Conservation (phyloP, 23 red algal species). For the Gracilaria domingensis region DNA sequence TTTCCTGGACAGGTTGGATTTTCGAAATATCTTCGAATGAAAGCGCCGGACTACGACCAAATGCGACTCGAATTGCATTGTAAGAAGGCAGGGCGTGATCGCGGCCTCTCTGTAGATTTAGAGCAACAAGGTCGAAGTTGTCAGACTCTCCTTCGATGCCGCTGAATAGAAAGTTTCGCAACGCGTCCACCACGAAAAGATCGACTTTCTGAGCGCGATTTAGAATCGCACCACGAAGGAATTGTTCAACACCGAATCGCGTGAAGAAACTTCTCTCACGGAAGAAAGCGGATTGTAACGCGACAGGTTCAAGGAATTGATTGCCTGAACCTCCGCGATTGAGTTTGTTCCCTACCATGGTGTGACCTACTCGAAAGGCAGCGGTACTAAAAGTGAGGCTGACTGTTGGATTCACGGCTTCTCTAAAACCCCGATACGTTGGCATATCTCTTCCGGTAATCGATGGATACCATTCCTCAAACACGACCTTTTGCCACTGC, state of each 20-base stretch:
- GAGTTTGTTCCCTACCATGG: conserved; percentile 52
- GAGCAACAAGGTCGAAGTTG: conserved; percentile 58
- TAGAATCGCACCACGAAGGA: conserved; percentile 40
- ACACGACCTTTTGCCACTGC: conserved; percentile 70
- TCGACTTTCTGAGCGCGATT: conserved; percentile 57
- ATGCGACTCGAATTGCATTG: conserved; percentile 21
- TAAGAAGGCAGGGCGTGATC: conserved; percentile 63
- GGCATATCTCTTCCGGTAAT: conserved; percentile 44
- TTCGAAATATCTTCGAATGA: conserved; percentile 27
- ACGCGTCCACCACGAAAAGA: conserved; percentile 26
- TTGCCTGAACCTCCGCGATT: conserved; percentile 20
- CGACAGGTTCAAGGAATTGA: conserved; percentile 16
- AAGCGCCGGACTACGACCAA: not conserved
- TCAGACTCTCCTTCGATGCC: conserved; percentile 29
- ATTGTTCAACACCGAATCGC: conserved; percentile 35
- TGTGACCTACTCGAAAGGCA: conserved; percentile 76
- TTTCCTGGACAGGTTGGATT: not conserved
- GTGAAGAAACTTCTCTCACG: conserved; percentile 19
- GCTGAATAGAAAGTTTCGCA: conserved; percentile 72
- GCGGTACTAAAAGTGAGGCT: conserved; percentile 59
- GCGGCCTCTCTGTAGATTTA: conserved; percentile 71
- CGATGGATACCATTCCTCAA: conserved; percentile 66
- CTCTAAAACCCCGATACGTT: conserved; percentile 53
- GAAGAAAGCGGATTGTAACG: conserved; percentile 39
- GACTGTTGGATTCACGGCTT: conserved; percentile 46